Evolutionary conservation across 2,329 filamentous ascomycete genomes (phyloP).

Genomic region (Zymoseptoria passerinii): DNA sequence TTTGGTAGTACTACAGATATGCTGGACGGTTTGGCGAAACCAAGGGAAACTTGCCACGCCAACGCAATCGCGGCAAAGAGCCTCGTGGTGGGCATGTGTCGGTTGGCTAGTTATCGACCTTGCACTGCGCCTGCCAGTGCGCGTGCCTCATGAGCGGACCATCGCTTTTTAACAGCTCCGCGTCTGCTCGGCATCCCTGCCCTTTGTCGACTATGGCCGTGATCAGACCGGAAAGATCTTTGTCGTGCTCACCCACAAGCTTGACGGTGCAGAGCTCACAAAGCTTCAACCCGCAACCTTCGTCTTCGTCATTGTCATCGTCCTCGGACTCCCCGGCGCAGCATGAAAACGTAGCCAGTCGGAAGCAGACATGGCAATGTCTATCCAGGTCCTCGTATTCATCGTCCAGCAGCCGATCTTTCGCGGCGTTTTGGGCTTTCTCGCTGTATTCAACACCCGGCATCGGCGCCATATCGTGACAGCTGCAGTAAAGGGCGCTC

Average conservation of each 20-base stretch:
- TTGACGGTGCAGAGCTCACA: conserved; percentile 24
- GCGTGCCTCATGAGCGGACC: conserved; percentile 24
- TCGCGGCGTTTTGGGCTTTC: conserved; percentile 11
- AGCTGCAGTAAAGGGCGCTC: conserved; percentile 29
- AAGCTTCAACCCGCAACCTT: conserved; percentile 28
- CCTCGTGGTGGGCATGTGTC: too few relatives aligned
- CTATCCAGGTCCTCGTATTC: conserved; percentile 8
- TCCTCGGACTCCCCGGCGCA: conserved; percentile 4
- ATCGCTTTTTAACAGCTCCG: conserved; percentile 26
- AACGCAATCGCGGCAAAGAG: too few relatives aligned
- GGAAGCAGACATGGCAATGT: conserved; percentile 38
- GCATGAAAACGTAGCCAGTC: conserved; percentile 33
- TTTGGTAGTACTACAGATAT: neutral
- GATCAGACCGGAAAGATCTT: conserved; percentile 21
- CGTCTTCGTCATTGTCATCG: neutral
- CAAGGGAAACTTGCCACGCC: too few relatives aligned
- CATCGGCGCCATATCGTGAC: conserved; percentile 27
- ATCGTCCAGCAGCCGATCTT: conserved; percentile 21
- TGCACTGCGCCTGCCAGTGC: conserved; percentile 1
- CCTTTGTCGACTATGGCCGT: conserved; percentile 7
- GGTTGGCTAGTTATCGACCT: neutral
- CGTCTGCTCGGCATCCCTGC: conserved; percentile 29
- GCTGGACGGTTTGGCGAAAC: neutral
- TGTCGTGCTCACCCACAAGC: conserved; percentile 16
- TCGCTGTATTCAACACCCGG: conserved; percentile 5